Base-by-base conservation (phyloP, 345 rosid species). In the Aquilaria sinensis region DNA sequence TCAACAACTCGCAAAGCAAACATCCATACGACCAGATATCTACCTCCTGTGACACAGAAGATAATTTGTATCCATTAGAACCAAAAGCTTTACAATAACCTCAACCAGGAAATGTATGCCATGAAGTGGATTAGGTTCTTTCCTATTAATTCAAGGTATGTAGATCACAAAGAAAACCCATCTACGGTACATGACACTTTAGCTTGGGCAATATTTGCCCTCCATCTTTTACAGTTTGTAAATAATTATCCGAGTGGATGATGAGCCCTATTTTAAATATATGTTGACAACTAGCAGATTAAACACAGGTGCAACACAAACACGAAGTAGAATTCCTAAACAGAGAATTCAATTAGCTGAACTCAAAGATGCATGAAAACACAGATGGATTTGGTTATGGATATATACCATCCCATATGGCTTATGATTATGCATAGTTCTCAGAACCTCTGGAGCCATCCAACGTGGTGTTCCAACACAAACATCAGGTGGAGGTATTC, bases 381-480 rank as follows among this genome's bases (percentile, higher is more conserved):
- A 12, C 4, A 30, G 3, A 55, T 3, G 37, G 6, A 56, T 29
- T 11, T 31, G 11, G 32, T 9, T 3, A 14, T 64, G 23, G 23
- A 23, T 23, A 23, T 23, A 23, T 83, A 90, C 99, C 79, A 94
- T 74, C 66, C 99, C 97, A 50, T 90, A 94, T 12, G 23, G 56
- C 59, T 56, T 78, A 4, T 43, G 81, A 53, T 88, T 76, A 62
- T 83, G 80, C 97, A 86, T 86, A 56, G 97, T 79, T 65, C 54
- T 77, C 55, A 90, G 67, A 67, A 94, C 97, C 76, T 94, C 99
- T 9, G 99, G 99, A 61, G 97, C 97, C 96, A 94, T 91, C 97
- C 99, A 94, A 9, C 97, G 87, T 5, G 99, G 97, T 4, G 97
- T 94, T 71, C 99, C 99, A 50, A 94, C 97, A 81, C 99, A 94